Evolutionary conservation across 176 grass and related monocot genomes (phyloP), one percentile per base, ranked within the genome.

Genomic region (Zizania latifolia): DNA sequence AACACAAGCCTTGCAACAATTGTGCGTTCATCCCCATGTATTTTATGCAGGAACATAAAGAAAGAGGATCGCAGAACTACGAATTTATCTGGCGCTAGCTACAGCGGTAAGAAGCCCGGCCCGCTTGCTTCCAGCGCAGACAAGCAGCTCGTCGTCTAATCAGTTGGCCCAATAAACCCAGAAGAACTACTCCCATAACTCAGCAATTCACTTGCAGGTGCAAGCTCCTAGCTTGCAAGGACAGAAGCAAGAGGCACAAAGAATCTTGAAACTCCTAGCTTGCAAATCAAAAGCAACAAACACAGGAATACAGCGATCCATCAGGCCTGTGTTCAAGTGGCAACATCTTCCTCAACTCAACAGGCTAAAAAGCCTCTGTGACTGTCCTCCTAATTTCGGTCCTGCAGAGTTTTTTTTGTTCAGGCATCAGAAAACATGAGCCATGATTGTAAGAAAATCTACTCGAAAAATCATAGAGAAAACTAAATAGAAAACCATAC

Each of bases 91-190:
- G 62, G 74, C 15, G 17, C 81, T 88, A 95, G 45, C 92, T 91
- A 32, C 88, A 84, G 51, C 80, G 66, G 71, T 95, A 95, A 57
- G 88, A 95, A n/a, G 71, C 92, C 54, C 89, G 83, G 9, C 86
- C 83, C 16, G 86, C 83, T 86, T 95, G 88, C 71, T 95, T 82
- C 76, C 86, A 86, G 53, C 83, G 64, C 53, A 91, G 41, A 86
- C 83, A 87, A 66, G 92, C 80, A 66, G 92, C 80, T 89, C 86
- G 75, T 78, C 79, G 81, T 82, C 82, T 86, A 55, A 92, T 89
- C 35, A 87, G 81, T 70, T 87, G 89, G 41, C 68, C 80, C 46
- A 82, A 73, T 43, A 82, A 87, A 60, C 77, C 81, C 37, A 89
- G 72, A 63, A 84, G 62, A 72, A 87, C 65, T 76, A 81, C 79